Conservation (phyloP, 2,329 filamentous ascomycete genomes). For the Zalaria obscura region DNA sequence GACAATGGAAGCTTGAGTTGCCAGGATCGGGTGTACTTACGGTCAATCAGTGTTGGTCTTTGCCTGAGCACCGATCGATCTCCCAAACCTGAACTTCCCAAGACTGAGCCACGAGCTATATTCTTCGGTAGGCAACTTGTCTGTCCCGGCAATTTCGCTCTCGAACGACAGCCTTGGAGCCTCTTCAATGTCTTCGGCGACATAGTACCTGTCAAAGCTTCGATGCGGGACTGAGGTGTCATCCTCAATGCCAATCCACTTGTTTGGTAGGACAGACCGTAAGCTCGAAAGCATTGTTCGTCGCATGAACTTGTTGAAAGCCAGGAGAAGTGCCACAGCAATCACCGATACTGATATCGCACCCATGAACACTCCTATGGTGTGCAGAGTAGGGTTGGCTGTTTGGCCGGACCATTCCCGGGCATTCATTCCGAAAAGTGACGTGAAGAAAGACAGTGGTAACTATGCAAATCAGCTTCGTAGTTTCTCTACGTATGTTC, state of each 20-base stretch:
- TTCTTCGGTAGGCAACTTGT: too few relatives aligned
- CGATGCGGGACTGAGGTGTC: too few relatives aligned
- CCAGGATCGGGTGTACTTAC: too few relatives aligned
- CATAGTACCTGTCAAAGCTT: too few relatives aligned
- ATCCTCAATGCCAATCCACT: not conserved
- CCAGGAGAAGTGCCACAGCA: conserved; percentile 5
- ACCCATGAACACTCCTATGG: conserved; percentile 2
- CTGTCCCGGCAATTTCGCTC: too few relatives aligned
- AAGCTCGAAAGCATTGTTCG: not conserved
- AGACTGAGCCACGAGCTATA: too few relatives aligned
- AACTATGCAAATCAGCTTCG: conserved; percentile 17
- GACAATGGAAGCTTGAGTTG: too few relatives aligned
- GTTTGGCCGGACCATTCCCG: conserved; percentile 5
- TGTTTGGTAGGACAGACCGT: not conserved
- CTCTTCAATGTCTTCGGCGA: too few relatives aligned
- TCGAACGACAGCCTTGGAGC: too few relatives aligned
- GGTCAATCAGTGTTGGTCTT: too few relatives aligned
- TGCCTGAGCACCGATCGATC: too few relatives aligned
- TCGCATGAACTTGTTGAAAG: conserved; percentile 3
- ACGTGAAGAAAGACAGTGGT: conserved; percentile 53
- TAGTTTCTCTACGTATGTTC: not conserved
- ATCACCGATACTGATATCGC: conserved; percentile 6
- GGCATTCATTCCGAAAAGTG: conserved; percentile 50
- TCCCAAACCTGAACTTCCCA: too few relatives aligned
- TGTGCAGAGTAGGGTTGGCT: conserved; percentile 4